These are phyloP conservation scores for Remersonia thermophila DNA, from an alignment of 2,329 filamentous ascomycete genomes.

Conservation along the genomic window DNA sequence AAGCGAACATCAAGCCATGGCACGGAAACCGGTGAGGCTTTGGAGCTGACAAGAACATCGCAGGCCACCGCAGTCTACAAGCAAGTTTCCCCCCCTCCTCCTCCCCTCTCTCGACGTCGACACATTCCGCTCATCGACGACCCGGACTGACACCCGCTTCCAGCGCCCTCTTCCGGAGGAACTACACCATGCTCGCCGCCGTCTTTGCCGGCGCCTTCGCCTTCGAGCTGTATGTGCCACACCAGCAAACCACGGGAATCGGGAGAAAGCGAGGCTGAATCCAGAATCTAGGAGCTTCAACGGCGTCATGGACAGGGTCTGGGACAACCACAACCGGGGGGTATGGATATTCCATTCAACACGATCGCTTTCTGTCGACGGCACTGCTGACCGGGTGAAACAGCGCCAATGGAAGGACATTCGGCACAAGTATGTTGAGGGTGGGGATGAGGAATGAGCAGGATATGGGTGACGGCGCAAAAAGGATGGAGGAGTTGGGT, in stretches of 20 bases:
- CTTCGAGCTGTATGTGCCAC: slow-evolving; percentile 71
- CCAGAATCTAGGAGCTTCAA: slow-evolving; percentile 60
- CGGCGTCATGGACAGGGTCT: slow-evolving; percentile 67
- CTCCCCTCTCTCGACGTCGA: neutral
- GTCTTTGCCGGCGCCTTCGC: slow-evolving; percentile 83
- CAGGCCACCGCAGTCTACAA: slow-evolving; percentile 44
- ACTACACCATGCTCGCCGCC: slow-evolving; percentile 73
- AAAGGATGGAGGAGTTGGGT: slow-evolving; percentile 1
- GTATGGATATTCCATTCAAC: slow-evolving; percentile 44
- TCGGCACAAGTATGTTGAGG: slow-evolving; percentile 72
- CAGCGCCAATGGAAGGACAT: slow-evolving; percentile 99
- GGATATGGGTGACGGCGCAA: too few relatives aligned
- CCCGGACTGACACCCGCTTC: slow-evolving; percentile 14
- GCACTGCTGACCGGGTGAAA: slow-evolving; percentile 20
- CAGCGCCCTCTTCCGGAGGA: slow-evolving; percentile 76
- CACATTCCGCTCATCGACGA: neutral
- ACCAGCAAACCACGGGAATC: slow-evolving; percentile 4
- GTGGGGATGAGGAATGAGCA: slow-evolving; percentile 51
- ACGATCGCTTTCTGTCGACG: neutral
- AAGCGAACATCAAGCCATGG: slow-evolving; percentile 9
- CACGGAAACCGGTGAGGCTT: too few relatives aligned
- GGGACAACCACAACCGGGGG: slow-evolving; percentile 83
- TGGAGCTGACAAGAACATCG: slow-evolving; percentile 19
- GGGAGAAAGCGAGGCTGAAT: slow-evolving; percentile 9
- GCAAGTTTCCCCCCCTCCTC: slow-evolving; percentile 28